Conservation (phyloP, 352 stramenopile genomes). For the Phytopythium kandeliae region DNA sequence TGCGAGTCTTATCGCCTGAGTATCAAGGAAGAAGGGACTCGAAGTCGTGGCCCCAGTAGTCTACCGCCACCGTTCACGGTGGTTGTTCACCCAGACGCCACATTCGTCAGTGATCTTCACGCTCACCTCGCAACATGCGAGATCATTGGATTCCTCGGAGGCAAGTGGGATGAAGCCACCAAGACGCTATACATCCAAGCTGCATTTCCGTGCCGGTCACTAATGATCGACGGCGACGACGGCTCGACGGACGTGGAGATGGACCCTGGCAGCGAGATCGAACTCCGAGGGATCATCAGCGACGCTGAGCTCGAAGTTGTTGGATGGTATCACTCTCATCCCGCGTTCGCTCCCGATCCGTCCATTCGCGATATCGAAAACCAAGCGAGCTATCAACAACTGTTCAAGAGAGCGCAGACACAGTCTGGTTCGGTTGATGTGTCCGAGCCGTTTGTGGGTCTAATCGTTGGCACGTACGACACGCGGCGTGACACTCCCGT, state of each 20-base stretch:
- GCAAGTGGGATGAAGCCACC: constrained; percentile 75
- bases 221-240: constrained; percentile 85
- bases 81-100: constrained; percentile 84
- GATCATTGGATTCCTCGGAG: constrained; percentile 94
- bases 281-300: constrained; percentile 87
- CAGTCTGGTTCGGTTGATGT: constrained; percentile 10
- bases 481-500: constrained; percentile 60
- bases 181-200: constrained; percentile 91
- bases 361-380: constrained; percentile 94
- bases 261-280: constrained; percentile 90
- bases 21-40: constrained; percentile 30
- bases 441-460: constrained; percentile 89
- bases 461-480: constrained; percentile 94
- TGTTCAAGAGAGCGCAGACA: constrained; percentile 64
- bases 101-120: constrained; percentile 91
- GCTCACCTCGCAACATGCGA: constrained; percentile 90
- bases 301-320: constrained; percentile 88
- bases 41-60: constrained; percentile 32
- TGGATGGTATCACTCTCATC: constrained; percentile 95
- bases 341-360: constrained; percentile 90
- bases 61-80: constrained; percentile 83
- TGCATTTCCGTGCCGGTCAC: constrained; percentile 90
- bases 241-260: constrained; percentile 94
- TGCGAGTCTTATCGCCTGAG: constrained; percentile 59
- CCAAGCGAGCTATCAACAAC: constrained; percentile 89